phyloP scores from a whole-genome alignment of 306 rosid genomes.

The Acacia acuminata region DNA sequence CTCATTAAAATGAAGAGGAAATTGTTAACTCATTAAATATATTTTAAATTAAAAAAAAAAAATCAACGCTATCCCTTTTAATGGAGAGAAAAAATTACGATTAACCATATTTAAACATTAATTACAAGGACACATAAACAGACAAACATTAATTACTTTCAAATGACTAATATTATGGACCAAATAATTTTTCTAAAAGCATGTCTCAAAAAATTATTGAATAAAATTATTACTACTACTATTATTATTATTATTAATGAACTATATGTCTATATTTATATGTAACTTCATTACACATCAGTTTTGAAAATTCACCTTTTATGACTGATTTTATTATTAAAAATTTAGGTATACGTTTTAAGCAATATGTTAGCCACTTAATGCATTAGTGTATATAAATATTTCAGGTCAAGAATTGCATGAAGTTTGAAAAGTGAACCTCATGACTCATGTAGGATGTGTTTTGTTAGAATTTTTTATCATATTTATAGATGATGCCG shows the following conservation, averaged over 20 bases:
- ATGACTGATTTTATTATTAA: neutral
- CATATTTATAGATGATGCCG: neutral
- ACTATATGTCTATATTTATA: neutral
- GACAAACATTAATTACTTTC: no score
- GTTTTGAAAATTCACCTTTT: neutral
- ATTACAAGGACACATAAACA: no score
- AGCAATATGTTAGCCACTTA: neutral
- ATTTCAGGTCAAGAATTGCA: neutral
- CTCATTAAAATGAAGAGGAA: no score
- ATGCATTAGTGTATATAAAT: neutral
- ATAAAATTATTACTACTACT: neutral
- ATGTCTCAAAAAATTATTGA: neutral
- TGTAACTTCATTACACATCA: neutral
- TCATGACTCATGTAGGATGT: neutral
- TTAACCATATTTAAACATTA: no score
- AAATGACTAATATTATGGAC: no score
- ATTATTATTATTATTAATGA: neutral
- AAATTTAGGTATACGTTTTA: no score
- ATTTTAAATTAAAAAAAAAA: no score
- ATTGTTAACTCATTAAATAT: no score
- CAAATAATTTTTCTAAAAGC: neutral
- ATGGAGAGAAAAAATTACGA: no score
- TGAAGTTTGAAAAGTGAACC: neutral
- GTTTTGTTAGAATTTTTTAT: neutral
- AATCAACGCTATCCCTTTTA: no score